Conservation (phyloP, 106 monocot genomes). For the Hemerocallis citrina region DNA sequence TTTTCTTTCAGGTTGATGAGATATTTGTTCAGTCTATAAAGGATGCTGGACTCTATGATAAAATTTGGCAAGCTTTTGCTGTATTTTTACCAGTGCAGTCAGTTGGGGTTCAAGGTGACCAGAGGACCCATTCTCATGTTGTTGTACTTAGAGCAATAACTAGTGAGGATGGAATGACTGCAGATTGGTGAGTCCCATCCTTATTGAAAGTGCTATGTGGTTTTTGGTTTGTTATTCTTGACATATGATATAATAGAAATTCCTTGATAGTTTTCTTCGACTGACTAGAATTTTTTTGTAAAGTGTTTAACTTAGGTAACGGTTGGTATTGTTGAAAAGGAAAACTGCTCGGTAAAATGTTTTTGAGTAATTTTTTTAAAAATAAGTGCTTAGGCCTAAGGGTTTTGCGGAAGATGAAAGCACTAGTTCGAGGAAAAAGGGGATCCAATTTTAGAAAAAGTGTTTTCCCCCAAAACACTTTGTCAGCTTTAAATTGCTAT, state of each 20-base stretch:
- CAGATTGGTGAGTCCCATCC: constrained; percentile 65
- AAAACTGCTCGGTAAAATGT: too few relatives aligned
- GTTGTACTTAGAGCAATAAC: constrained; percentile 92
- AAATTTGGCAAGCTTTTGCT: constrained; percentile 97
- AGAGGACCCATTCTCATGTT: constrained; percentile 83
- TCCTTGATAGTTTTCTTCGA: too few relatives aligned
- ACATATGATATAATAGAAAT: not conserved
- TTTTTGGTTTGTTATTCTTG: not conserved
- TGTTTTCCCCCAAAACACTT: too few relatives aligned
- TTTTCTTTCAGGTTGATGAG: constrained; percentile 69
- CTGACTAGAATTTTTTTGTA: too few relatives aligned
- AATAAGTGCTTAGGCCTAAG: too few relatives aligned
- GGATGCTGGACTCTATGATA: constrained; percentile 92
- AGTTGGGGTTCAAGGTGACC: constrained; percentile 96
- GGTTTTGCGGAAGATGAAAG: too few relatives aligned
- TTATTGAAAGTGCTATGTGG: not conserved
- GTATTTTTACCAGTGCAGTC: constrained; percentile 85
- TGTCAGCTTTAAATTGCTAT: too few relatives aligned
- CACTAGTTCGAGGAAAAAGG: too few relatives aligned
- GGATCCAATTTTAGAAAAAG: too few relatives aligned
- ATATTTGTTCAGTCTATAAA: constrained; percentile 95
- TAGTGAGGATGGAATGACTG: constrained; percentile 98
- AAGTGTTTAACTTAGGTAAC: too few relatives aligned
- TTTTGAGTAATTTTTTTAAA: too few relatives aligned
- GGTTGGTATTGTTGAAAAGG: too few relatives aligned